Base-by-base conservation (phyloP, 2,329 filamentous ascomycete genomes). In the Chalaropsis ovoidea region DNA sequence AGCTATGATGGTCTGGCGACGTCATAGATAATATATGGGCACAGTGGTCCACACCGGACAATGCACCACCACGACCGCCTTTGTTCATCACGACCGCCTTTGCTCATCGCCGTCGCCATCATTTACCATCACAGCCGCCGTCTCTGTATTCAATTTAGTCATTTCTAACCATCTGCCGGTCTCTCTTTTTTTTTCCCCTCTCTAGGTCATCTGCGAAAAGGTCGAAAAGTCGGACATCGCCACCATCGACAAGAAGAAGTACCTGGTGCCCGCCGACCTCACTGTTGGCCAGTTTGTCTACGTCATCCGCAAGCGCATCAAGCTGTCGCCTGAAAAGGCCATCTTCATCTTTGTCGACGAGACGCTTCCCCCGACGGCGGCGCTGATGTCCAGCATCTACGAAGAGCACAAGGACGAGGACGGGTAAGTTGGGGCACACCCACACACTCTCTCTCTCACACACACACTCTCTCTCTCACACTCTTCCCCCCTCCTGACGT, bases 331-430 rank as follows among this genome's bases (percentile, higher is more conserved):
- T 41, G 94, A 99, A 82, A 99, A 99, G 85, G 94, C 94, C 76
- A 99, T 99, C 81, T 99, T 99, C 84, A 97, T 99, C 83, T 99
- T 97, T 79, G 94, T 99, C 74, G 93, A 97, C 76, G 94, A 97
- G 80, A 93, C 96, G 63, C 84, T 99, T 66, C 94, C 94, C 63
- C 94, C 94, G 2, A 97, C 94, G 8, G 94, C 94, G 68, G 94
- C 94, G 67, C 85, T 99, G 64, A 99, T 99, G 94, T 96, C 91
- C 81, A 95, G 89, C 77, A 97, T 99, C 79, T 99, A 99, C 77
- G 94, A 99, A 78, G 93, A 97, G 78, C 94, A 99, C 85, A 97
- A 99, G 82, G 85, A 87, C 70, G 83, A 87, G 75, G 85, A 88
- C 73, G 84, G 84, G 80, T 87, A 79, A 65, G 79, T 76, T 65